Base-by-base conservation (phyloP, 768 basidiomycete species). In the Lentinula detonsa region DNA sequence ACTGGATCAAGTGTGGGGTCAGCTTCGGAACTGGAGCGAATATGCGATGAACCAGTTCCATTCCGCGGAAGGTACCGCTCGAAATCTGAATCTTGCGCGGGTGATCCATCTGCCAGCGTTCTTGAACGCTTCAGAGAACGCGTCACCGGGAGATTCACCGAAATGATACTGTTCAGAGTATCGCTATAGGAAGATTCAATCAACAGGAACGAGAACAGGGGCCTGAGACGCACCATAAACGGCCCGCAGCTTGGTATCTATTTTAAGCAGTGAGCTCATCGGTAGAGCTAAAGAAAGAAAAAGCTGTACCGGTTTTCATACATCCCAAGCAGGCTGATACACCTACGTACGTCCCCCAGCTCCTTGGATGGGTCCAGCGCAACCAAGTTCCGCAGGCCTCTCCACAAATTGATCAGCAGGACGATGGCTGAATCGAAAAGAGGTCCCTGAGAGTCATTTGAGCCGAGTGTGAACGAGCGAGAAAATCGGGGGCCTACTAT, bases 341-440 rank as follows among this genome's bases (percentile, higher is more conserved):
- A 85, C 61, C 77, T 76, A 59, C 78, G 72, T 28, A 86, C 80
- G 61, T 85, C 84, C 15, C 70, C 69, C 70, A 84, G 76, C 59
- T 84, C 81, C 57, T 75, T 73, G 4, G 68, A 65, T 1, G 77
- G 65, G 60, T 85, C 82, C 13, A 68, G 66, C 11, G 75, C 63
- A 5, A 81, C 76, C 13, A 3, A 15, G 31, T 71, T 73, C 56
- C 73, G 75, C 64, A 77, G 78, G 28, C 70, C 76, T 43, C 72
- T 78, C 81, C 74, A 82, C 13, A 83, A 72, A 48, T 78, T 79
- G 62, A 84, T 71, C 49, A 84, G 69, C 7, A 82, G 71, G 4
- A 84, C 75, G 35, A 82, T 72, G 0, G 74, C 76, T 1, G 78
- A 72, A 1, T 74, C 75, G 67, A 80, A 78, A 4, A 77, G 33